These are phyloP conservation scores for Asterella californica DNA, from an alignment of 225 moss, liverwort and hornwort species.

Conservation along the genomic window DNA sequence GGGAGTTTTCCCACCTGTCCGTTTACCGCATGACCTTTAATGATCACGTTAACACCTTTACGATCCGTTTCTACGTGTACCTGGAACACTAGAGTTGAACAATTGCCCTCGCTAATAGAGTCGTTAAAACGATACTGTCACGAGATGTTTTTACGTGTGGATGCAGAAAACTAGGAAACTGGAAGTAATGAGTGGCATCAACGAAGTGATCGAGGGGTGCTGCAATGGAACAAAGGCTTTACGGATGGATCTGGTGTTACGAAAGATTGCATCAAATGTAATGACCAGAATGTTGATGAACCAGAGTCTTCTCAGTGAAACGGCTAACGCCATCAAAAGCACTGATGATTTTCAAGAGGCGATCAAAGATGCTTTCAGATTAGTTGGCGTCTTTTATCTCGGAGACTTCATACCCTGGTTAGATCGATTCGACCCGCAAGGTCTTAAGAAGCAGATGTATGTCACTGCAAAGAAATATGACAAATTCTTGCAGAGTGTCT, in stretches of 20 bases:
- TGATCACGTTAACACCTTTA: background rate
- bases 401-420: conserved; percentile 4
- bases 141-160: background rate
- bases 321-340: background rate
- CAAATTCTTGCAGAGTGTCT: conserved; percentile 14
- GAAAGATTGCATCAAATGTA: background rate
- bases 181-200: conserved; percentile 1
- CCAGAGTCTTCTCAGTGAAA: background rate
- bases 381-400: background rate
- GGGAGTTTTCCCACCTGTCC: no score
- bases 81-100: no score
- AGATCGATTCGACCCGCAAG: background rate
- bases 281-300: conserved; percentile 1
- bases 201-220: background rate
- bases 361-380: background rate
- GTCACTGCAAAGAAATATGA: background rate
- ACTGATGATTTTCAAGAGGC: background rate
- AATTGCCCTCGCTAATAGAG: no score
- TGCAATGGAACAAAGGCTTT: background rate
- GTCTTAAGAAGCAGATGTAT: background rate
- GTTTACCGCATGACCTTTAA: no score
- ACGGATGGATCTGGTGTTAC: background rate
- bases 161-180: background rate
- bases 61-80: no score
- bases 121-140: background rate